phyloP scores from a whole-genome alignment of 352 stramenopile species.

The Phytophthora multivora region DNA sequence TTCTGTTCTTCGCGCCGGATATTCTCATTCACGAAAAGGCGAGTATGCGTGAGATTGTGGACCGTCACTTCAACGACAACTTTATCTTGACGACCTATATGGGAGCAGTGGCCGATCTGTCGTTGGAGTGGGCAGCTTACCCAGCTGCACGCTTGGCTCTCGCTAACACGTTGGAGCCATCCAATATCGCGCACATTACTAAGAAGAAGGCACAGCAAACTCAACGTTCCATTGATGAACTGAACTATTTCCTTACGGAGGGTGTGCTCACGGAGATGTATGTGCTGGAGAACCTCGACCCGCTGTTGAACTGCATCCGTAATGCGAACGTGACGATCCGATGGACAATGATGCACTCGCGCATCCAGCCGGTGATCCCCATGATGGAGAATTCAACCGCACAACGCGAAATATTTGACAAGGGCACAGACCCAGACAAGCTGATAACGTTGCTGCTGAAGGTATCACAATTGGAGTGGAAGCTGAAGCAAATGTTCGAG shows the following conservation, averaged over 20 bases:
- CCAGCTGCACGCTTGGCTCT: constrained; percentile 89
- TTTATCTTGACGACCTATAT: constrained; percentile 96
- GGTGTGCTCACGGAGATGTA: constrained; percentile 93
- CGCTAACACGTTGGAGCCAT: constrained; percentile 85
- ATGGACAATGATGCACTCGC: constrained; percentile 95
- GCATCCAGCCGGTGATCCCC: constrained; percentile 81
- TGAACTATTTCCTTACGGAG: constrained; percentile 92
- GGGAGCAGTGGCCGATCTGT: constrained; percentile 93
- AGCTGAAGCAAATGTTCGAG: constrained; percentile 94
- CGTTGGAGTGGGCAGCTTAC: constrained; percentile 92
- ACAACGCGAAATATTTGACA: constrained; percentile 85
- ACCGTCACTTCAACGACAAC: constrained; percentile 97
- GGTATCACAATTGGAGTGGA: constrained; percentile 94
- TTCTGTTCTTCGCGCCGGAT: constrained; percentile 94
- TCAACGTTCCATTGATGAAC: constrained; percentile 84
- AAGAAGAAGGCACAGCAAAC: constrained; percentile 90
- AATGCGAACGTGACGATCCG: constrained; percentile 93
- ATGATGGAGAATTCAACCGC: constrained; percentile 89
- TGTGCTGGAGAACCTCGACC: constrained; percentile 92
- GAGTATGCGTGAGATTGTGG: constrained; percentile 95
- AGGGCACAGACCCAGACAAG: constrained; percentile 81
- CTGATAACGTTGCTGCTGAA: constrained; percentile 94
- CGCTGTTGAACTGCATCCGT: constrained; percentile 91
- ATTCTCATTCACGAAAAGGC: constrained; percentile 92
- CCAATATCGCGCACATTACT: constrained; percentile 90